A percentile compares a stretch with the other conserved stretches of the same genome.
phyloP scores from a whole-genome alignment of 495 filamentous ascomycete genomes.

The Stereocaulon alpinum region DNA sequence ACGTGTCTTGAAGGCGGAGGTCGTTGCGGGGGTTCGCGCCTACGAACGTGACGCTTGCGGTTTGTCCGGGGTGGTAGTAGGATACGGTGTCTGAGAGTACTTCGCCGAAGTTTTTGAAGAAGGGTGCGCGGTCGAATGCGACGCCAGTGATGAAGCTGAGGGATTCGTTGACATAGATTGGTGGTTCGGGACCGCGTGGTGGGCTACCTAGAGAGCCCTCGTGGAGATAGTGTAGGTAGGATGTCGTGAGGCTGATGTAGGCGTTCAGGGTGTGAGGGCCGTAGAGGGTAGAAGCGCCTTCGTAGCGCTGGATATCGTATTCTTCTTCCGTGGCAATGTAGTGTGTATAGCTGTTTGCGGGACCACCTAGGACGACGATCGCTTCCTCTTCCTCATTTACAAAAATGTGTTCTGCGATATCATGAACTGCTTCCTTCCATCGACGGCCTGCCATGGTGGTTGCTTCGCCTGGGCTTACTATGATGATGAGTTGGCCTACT shows the following conservation, averaged over 20 bases:
- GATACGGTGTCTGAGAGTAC: constrained; percentile 44
- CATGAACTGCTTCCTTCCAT: constrained; percentile 73
- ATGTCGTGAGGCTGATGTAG: constrained; percentile 76
- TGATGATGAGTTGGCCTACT: constrained; percentile 78
- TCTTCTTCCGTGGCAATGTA: constrained; percentile 93
- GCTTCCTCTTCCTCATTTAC: constrained; percentile 38
- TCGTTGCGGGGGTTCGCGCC: constrained; percentile 89
- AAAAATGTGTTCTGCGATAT: constrained; percentile 35
- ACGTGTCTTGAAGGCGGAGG: constrained; percentile 67
- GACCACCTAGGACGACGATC: constrained; percentile 80
- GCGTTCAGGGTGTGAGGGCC: constrained; percentile 85
- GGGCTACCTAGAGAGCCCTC: constrained; percentile 36
- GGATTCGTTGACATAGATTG: constrained; percentile 69
- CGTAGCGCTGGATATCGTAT: constrained; percentile 83
- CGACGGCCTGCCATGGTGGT: constrained; percentile 91
- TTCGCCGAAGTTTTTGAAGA: constrained; percentile 70
- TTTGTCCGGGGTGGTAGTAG: constrained; percentile 46
- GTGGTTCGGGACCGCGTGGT: constrained; percentile 54
- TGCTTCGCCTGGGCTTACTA: constrained; percentile 83
- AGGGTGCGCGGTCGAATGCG: constrained; percentile 57
- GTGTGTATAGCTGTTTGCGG: constrained; percentile 91
- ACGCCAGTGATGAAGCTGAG: constrained; percentile 76
- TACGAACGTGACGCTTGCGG: constrained; percentile 59
- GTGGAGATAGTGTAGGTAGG: constrained; percentile 58
- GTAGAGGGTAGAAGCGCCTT: constrained; percentile 90